Conservation (phyloP, 352 stramenopile genomes). For the Peronospora farinosa region DNA sequence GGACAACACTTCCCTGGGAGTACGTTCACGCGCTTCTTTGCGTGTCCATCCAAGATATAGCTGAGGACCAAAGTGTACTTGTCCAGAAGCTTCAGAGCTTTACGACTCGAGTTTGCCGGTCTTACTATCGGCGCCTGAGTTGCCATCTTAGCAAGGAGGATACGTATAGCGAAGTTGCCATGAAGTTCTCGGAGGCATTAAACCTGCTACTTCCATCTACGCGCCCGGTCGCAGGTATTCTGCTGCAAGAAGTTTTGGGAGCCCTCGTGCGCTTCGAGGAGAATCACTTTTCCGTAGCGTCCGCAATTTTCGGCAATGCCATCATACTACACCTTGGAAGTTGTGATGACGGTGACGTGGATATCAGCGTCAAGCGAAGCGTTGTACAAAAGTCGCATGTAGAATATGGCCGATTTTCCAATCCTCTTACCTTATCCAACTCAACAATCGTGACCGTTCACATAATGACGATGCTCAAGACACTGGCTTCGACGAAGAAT, state of each 20-base stretch:
- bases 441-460: constrained; percentile 10
- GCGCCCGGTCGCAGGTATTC: constrained; percentile 4
- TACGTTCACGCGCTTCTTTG: constrained; percentile 38
- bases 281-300: constrained; percentile 4
- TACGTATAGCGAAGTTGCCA: constrained; percentile 8
- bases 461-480: constrained; percentile 21
- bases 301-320: constrained; percentile 28
- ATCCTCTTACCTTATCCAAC: constrained; percentile 6
- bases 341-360: constrained; percentile 13
- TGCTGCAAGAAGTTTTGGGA: constrained; percentile 26
- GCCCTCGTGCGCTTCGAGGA: constrained; percentile 18
- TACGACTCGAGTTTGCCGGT: constrained; percentile 14
- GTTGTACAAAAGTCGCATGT: constrained; percentile 34
- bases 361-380: constrained; percentile 21
- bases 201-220: constrained; percentile 25
- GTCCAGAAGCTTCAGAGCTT: constrained; percentile 23
- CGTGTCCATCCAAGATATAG: constrained; percentile 15
- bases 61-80: constrained; percentile 15
- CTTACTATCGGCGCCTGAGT: constrained; percentile 22
- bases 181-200: constrained; percentile 28
- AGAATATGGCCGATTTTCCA: constrained; percentile 22
- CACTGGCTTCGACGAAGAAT: constrained; percentile 21
- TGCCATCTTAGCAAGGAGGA: constrained; percentile 10
- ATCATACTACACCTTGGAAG: constrained; percentile 24
- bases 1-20: constrained; percentile 31